Evolutionary conservation across 331 rosid species (phyloP), one percentile per base, ranked within the genome.

Genomic region (Ulmus americana): DNA sequence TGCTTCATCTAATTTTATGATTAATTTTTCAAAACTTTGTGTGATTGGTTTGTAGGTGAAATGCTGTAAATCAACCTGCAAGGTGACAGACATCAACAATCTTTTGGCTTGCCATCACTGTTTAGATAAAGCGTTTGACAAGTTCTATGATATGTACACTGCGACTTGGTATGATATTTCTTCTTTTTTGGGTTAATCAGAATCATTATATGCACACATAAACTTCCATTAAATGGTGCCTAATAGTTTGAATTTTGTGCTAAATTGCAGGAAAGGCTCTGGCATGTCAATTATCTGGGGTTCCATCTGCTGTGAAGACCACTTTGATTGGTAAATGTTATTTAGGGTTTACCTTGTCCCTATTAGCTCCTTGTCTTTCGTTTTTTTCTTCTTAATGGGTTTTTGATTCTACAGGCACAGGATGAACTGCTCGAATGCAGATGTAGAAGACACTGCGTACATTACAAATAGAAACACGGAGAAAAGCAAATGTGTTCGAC

Each of bases 21-120:
- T 45, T 58, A 0, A 2, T 58, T 58, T 0, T 11, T 39, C 16
- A 40, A 28, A 45, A 6, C 20, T 45, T 13, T 45, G 6, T 35
- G 46, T 77, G 44, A 56, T 49, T 60, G 60, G 7, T 49, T 15
- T 56, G 35, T 28, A 90, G 97, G 94, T 87, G 43, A 90, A 90
- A 82, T 90, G 95, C 82, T 82, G 94, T 83, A 85, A 90, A 77
- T 79, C 94, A 45, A 82, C 88, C 16, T 90, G 97, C 95, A 79
- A 68, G 64, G 84, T 82, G 72, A 83, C 95, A 18, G 71, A 82
- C 67, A 80, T 87, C 80, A 90, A 84, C 72, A 86, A 87, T 75
- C 94, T 90, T 69, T 65, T 85, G 77, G 77, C 82, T 68, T 90
- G 94, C 74, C 88, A 87, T 53, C 79, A 85, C 77, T 90, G 95